These are phyloP conservation scores for Taphrina deformans DNA, from an alignment of 1,139 yeast species.

Conservation along the genomic window DNA sequence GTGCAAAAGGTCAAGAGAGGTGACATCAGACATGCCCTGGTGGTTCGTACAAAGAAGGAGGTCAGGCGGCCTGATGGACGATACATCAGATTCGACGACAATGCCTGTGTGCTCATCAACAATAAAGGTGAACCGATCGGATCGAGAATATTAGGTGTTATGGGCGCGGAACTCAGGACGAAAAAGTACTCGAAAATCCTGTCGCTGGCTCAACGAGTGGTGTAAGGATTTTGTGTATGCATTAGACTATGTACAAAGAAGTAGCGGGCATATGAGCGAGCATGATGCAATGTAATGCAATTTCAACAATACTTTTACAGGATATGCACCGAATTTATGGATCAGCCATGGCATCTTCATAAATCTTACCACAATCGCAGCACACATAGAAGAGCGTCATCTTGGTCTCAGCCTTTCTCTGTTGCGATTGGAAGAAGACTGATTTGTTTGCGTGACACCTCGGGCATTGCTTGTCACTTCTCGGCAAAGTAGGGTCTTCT, in stretches of 20 bases:
- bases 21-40: conserved; percentile 92
- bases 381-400: conserved; percentile 92
- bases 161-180: conserved; percentile 85
- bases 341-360: conserved; percentile 43
- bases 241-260: conserved; percentile 10
- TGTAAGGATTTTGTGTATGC: conserved; percentile 46
- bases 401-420: conserved; percentile 88
- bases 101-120: conserved; percentile 92
- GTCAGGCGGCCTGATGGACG: conserved; percentile 85
- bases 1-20: conserved; percentile 81
- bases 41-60: conserved; percentile 89
- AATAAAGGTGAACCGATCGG: conserved; percentile 90
- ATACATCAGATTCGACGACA: conserved; percentile 84
- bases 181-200: conserved; percentile 83
- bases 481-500: conserved; percentile 77
- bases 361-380: conserved; percentile 76
- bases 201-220: conserved; percentile 85
- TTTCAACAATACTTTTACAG: neutral
- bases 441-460: conserved; percentile 82
- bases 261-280: neutral
- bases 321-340: neutral
- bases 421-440: conserved; percentile 96
- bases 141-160: conserved; percentile 74
- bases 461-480: conserved; percentile 76
- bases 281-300: neutral